Base-by-base conservation (phyloP, 176 grass and related monocot species). In the Elymus sibiricus region DNA sequence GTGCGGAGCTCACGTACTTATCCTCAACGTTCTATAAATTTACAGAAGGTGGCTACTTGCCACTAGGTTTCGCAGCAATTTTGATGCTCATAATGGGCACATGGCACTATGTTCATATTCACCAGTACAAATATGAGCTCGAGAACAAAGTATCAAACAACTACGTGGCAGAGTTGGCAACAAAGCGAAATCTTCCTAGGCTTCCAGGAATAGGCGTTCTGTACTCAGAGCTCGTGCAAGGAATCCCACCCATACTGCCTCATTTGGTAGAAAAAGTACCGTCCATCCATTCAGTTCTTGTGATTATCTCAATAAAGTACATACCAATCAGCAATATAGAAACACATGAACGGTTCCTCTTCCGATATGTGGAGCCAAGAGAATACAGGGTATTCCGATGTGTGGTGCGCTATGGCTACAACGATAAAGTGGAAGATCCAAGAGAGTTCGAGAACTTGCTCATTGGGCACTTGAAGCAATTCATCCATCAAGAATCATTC, bases 231-330 rank as follows among this genome's bases (percentile, higher is more conserved):
- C 90, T 92, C 40, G 92, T 94, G 26, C 82, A 95, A 65, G 88
- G 93, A 29, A 90, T 95, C 64, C 90, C 90, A 70, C 93, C 93
- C 56, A 95, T 95, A 86, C 90, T 90, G 51, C 88, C 84, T 68
- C 93, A 95, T 56, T 86, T 92, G 70, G 74, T 93, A 27, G 86
- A 90, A 59, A 91, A 90, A 25, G 84, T 93, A 53, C 88, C 88
- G 1, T 83, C 90, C 6, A 87, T 95, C 67, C 88, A 91, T 72
- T 93, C 83, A 19, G 88, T 95, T 76, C 91, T 93, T 21, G 86
- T 95, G 69, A 88, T 95, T 40, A 53, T 92, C 79, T 95, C 93
- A 21, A 92, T 95, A 74, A 95, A 95, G 88, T 90, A 51, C 77
- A 25, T 95, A 66, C 90, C 90, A 1, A 93, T 95, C 64, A 91